These are phyloP conservation scores for Arthrobotrys conoides DNA, from an alignment of 2,329 filamentous ascomycete species.

Conservation along the genomic window DNA sequence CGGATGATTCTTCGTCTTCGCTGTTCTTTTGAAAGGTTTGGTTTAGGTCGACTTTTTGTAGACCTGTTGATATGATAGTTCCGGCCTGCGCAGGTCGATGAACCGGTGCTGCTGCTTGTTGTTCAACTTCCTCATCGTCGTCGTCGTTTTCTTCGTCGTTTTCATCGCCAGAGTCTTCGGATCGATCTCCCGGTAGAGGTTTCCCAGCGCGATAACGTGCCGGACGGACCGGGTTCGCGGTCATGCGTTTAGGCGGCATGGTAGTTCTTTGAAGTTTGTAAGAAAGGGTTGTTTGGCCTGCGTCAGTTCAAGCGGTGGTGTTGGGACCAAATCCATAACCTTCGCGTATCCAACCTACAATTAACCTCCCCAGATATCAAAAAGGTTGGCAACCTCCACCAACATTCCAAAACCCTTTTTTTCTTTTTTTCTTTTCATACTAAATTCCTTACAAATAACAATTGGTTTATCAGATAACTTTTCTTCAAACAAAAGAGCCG, in stretches of 20 bases:
- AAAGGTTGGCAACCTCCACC: background rate
- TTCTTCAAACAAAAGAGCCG: background rate
- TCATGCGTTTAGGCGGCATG: slow-evolving; percentile 85
- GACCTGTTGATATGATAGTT: slow-evolving; percentile 66
- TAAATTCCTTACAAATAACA: background rate
- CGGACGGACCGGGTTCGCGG: slow-evolving; percentile 85
- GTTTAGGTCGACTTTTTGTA: slow-evolving; percentile 68
- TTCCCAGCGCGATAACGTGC: slow-evolving; percentile 90
- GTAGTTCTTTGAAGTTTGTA: slow-evolving; percentile 1
- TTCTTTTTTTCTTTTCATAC: background rate
- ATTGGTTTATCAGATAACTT: background rate
- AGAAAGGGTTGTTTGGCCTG: background rate
- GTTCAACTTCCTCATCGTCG: slow-evolving; percentile 64
- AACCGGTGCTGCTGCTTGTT: slow-evolving; percentile 66
- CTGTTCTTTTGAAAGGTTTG: slow-evolving; percentile 63
- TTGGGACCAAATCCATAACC: too few species aligned
- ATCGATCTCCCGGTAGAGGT: slow-evolving; percentile 71
- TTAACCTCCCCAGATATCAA: too few species aligned
- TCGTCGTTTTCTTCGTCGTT: slow-evolving; percentile 73
- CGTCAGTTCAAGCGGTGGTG: too few species aligned
- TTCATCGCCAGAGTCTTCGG: slow-evolving; percentile 70
- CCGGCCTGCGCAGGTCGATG: slow-evolving; percentile 66
- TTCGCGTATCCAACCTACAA: background rate
- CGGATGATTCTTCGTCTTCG: slow-evolving; percentile 61
- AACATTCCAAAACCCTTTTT: background rate